Conservation (phyloP, 345 rosid genomes). For the Odontarrhena argentea region DNA sequence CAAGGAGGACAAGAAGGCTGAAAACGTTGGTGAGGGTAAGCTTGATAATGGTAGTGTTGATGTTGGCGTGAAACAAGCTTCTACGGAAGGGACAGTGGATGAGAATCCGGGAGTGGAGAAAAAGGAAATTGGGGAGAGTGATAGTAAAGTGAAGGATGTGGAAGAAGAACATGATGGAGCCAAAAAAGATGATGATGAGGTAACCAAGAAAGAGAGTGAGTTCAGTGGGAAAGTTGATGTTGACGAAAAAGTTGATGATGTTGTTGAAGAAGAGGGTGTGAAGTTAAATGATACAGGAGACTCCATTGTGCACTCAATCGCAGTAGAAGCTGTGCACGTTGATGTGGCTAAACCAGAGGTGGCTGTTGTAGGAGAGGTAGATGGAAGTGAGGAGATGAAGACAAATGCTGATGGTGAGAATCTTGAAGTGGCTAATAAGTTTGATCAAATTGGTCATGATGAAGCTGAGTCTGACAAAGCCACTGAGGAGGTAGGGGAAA, state of each 20-base stretch:
- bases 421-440: conserved; percentile 51
- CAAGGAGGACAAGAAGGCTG: conserved; percentile 37
- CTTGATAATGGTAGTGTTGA: conserved; percentile 40
- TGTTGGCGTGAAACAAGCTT: conserved; percentile 43
- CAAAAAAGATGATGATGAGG: conserved; percentile 26
- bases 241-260: conserved; percentile 32
- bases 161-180: conserved; percentile 38
- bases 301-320: conserved; percentile 24
- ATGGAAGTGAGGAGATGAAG: conserved; percentile 42
- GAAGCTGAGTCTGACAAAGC: conserved; percentile 35
- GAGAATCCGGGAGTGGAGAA: conserved; percentile 15
- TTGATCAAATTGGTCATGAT: conserved; percentile 44
- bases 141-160: conserved; percentile 36
- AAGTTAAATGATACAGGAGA: conserved; percentile 44
- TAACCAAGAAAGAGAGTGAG: conserved; percentile 13
- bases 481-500: conserved; percentile 43
- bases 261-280: conserved; percentile 33
- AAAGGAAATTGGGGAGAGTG: conserved; percentile 33
- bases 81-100: conserved; percentile 27
- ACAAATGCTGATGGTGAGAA: conserved; percentile 39
- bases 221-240: conserved; percentile 28
- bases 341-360: conserved; percentile 41
- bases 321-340: conserved; percentile 44
- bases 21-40: conserved; percentile 31
- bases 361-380: conserved; percentile 51